Base-by-base conservation (phyloP, 495 filamentous ascomycete genomes). In the Oleoguttula mirabilis region DNA sequence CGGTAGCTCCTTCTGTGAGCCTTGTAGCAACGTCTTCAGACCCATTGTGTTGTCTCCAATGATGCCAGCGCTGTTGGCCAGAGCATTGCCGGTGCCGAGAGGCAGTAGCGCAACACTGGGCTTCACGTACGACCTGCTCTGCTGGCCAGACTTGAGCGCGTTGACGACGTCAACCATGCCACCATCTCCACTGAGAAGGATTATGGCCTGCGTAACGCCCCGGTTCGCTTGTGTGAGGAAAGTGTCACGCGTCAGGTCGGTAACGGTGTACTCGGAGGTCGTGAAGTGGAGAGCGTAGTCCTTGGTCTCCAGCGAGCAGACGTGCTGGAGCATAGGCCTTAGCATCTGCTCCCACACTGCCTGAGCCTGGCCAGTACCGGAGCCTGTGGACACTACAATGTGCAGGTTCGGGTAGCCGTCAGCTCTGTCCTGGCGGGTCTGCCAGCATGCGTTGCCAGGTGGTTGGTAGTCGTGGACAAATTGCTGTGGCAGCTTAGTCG, bases 31-130 rank as follows among this genome's bases (percentile, higher is more conserved):
- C 10, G 70, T 71, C 14, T 70, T 64, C 0, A 84, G 64, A 17
- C 66, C 67, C 48, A 68, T 55, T 12, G 71, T 67, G 5, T 55
- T 52, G 48, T 64, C 55, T 21, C 22, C 44, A 7, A 64, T 55
- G 17, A 69, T 46, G 39, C 66, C 66, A 27, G 61, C 62, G 2
- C 84, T 92, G 55, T 77, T 71, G 27, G 85, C 83, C 46, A 94
- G 72, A 2, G 88, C 88, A 61, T 94, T 96, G 19, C 82, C 88
- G 2, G 88, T 94, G 2, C 88, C 88, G 14, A 87, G 69, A 1
- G 85, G 79, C 3, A 94, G 60, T 20, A 90, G 55, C 6, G 67
- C 68, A 44, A 94, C 63, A 2, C 64, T 66, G 0, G 83, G 82
- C 1, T 52, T 54, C n/a, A 45, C 48, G 43, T 62, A 69, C 2